Base-by-base conservation (phyloP, 768 basidiomycete genomes). In the Russula brevipes region DNA sequence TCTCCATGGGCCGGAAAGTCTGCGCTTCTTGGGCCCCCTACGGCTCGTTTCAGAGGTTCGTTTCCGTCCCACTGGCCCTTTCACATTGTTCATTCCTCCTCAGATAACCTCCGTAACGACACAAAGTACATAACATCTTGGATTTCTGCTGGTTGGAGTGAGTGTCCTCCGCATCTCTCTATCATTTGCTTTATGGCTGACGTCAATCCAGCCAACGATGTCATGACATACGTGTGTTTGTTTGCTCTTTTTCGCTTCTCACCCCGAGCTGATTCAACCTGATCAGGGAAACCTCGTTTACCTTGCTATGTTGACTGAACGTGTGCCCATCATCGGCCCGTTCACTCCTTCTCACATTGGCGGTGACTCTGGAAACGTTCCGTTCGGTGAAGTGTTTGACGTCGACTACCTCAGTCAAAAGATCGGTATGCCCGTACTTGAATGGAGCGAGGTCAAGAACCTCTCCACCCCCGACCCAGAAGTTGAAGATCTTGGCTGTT, bases 131-230 rank as follows among this genome's bases (percentile, higher is more conserved):
- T 90, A 62, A 85, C 87, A 1, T 86, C 86, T 14, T 90, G 86
- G 86, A 77, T 84, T 45, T 83, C 84, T 42, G 86, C 87, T n/a
- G 88, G 88, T 45, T 90, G 88, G 88, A 88, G 74, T 75, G 35
- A 57, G 74, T 70, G 19, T 33, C n/a, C 6, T 42, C 38, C 57
- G 24, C 19, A 16, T 4, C 16, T 50, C 19, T 42, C 47, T 52
- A 17, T 33, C 14, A 33, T 60, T 52, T 50, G 17, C 8, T 17
- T 39, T 36, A 31, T 7, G n/a, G 24, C 17, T 45, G 33, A 36
- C 33, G 6, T 14, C 44, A 24, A 31, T 41, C 16, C 54, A 89
- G 87, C 87, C 7, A 89, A 89, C 77, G 87, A 89, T 74, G 85
- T 88, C 36, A 87, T 88, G 82, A 87, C 87, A 60, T 85, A 84